Conservation (phyloP, 768 basidiomycete species). For the Leccinellum rugosiceps region DNA sequence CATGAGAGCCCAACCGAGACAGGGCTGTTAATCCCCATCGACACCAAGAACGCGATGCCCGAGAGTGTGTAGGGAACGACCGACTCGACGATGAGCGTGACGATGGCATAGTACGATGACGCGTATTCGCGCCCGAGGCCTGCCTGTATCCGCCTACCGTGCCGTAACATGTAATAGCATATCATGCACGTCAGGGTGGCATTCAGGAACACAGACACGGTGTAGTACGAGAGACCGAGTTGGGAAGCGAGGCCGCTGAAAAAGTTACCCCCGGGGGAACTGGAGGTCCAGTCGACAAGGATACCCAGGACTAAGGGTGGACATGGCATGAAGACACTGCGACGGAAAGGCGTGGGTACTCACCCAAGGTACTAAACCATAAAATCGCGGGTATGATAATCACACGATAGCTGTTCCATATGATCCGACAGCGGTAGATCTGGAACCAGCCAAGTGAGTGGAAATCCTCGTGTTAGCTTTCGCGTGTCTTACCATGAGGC, state of each 20-base stretch:
- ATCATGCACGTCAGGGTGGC: conserved; percentile 20
- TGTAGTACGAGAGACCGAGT: conserved; percentile 19
- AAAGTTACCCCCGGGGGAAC: conserved; percentile 17
- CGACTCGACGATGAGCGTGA: conserved; percentile 20
- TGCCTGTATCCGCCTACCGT: conserved; percentile 4
- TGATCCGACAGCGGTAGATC: conserved; percentile 39
- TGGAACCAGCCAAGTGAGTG: conserved; percentile 20
- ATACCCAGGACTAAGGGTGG: conserved; percentile 15
- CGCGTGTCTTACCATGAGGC: conserved; percentile 19
- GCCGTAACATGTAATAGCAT: conserved; percentile 15
- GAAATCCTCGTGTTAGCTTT: not conserved
- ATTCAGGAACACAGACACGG: conserved; percentile 15
- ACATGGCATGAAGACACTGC: not conserved
- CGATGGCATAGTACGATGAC: conserved; percentile 11
- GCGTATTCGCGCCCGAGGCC: conserved; percentile 18
- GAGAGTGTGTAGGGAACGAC: conserved; percentile 24
- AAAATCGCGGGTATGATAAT: conserved; percentile 17
- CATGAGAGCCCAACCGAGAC: conserved; percentile 7
- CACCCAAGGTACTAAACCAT: conserved; percentile 24
- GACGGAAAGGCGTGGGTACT: not conserved
- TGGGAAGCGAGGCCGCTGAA: conserved; percentile 9
- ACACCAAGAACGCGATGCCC: conserved; percentile 23
- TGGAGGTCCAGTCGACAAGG: conserved; percentile 6
- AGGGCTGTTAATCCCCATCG: conserved; percentile 15
- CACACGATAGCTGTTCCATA: conserved; percentile 27